These are phyloP conservation scores for Phytophthora brassicae DNA, from an alignment of 352 stramenopile species.

Conservation along the genomic window DNA sequence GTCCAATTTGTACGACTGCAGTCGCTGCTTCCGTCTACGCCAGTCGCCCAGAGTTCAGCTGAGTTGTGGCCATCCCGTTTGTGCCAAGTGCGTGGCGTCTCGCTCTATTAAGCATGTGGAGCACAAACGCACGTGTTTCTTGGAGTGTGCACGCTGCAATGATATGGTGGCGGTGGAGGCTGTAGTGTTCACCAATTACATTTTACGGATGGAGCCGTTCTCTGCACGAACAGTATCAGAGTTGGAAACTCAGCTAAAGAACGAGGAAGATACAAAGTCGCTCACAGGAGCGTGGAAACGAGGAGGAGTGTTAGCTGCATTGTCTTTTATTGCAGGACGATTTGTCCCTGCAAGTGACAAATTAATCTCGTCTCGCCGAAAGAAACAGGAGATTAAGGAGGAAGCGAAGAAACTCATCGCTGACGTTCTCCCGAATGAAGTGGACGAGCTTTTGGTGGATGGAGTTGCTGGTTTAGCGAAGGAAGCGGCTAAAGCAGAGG, in stretches of 20 bases:
- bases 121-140: slow-evolving; percentile 42
- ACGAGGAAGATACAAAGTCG: slow-evolving; percentile 7
- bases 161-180: slow-evolving; percentile 58
- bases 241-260: slow-evolving; percentile 18
- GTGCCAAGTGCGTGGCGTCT: slow-evolving; percentile 55
- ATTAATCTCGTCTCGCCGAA: slow-evolving; percentile 1
- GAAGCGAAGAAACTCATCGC: slow-evolving; percentile 22
- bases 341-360: slow-evolving; percentile 22
- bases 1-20: slow-evolving; percentile 64
- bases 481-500: slow-evolving; percentile 23
- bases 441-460: slow-evolving; percentile 25
- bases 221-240: slow-evolving; percentile 36
- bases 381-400: slow-evolving; percentile 17
- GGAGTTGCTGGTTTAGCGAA: slow-evolving; percentile 25
- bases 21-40: slow-evolving; percentile 50
- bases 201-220: slow-evolving; percentile 46
- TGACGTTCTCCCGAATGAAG: slow-evolving; percentile 28
- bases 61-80: slow-evolving; percentile 66
- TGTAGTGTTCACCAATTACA: slow-evolving; percentile 60
- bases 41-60: slow-evolving; percentile 64
- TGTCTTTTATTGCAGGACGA: slow-evolving; percentile 44
- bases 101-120: slow-evolving; percentile 47
- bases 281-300: slow-evolving; percentile 37
- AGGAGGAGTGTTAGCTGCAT: slow-evolving; percentile 41
- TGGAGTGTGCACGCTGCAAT: slow-evolving; percentile 54